Conservation (phyloP, 1,139 yeast species). For the Magnusiomyces tetraspermus region DNA sequence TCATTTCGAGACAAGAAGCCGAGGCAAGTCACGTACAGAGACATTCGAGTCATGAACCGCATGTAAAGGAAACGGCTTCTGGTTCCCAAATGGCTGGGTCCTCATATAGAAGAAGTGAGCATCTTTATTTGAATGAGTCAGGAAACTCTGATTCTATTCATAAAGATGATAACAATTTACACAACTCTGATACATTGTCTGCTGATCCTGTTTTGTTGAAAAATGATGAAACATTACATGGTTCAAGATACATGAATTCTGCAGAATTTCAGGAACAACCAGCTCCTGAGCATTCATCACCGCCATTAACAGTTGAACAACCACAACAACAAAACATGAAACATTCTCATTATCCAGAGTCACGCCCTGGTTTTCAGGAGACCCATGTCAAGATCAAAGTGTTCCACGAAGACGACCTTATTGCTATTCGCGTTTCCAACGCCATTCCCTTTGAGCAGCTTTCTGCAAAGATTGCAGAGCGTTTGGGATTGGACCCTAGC, state of each 20-base stretch:
- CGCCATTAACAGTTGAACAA: neutral
- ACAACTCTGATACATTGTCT: too few relatives aligned
- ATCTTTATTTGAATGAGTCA: too few relatives aligned
- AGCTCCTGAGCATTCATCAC: neutral
- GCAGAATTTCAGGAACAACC: neutral
- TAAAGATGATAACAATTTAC: too few relatives aligned
- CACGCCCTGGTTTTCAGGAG: neutral
- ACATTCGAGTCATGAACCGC: too few relatives aligned
- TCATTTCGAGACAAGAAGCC: neutral
- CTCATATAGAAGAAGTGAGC: too few relatives aligned
- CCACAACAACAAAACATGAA: constrained; percentile 12
- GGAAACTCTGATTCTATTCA: too few relatives aligned
- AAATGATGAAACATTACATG: too few relatives aligned
- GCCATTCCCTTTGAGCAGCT: constrained; percentile 53
- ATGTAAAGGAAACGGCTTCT: too few relatives aligned
- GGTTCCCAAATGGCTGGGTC: too few relatives aligned
- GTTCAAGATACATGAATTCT: neutral
- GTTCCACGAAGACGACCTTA: constrained; percentile 80
- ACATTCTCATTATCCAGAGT: neutral
- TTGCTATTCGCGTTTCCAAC: constrained; percentile 69
- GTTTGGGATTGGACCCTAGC: constrained; percentile 38
- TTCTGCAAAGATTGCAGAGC: constrained; percentile 52
- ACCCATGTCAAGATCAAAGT: constrained; percentile 64
- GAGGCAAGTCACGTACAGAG: too few relatives aligned
- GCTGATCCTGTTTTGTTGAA: too few relatives aligned